Conservation (phyloP, 495 filamentous ascomycete species). For the Hypoxylon perforatum region DNA sequence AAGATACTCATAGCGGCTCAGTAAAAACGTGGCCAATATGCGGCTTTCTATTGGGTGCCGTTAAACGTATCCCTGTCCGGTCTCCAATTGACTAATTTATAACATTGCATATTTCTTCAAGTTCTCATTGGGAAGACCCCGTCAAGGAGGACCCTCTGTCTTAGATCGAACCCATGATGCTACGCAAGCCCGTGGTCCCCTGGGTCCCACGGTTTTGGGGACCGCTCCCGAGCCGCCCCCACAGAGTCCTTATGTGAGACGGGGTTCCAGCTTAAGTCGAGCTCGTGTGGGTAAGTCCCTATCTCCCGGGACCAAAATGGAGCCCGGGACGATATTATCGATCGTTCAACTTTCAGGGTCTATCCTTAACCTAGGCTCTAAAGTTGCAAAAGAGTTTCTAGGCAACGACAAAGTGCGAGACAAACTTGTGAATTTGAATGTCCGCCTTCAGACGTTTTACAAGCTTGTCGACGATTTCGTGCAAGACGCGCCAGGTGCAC, state of each 20-base stretch:
- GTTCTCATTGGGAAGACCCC: constrained; percentile 22
- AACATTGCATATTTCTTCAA: constrained; percentile 17
- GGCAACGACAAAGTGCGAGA: constrained; percentile 29
- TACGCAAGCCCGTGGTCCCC: constrained; percentile 2
- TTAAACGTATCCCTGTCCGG: constrained; percentile 20
- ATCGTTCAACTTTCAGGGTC: constrained; percentile 39
- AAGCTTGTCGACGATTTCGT: constrained; percentile 23
- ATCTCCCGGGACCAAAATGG: constrained; percentile 34
- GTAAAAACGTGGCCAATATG: constrained; percentile 28
- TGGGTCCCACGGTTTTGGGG: background rate
- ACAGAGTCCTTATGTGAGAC: constrained; percentile 39
- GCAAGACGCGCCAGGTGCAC: constrained; percentile 13
- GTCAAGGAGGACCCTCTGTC: constrained; percentile 14
- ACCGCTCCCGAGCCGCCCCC: constrained; percentile 27
- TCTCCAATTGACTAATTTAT: constrained; percentile 29
- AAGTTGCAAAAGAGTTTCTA: constrained; percentile 34
- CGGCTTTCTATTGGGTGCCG: constrained; percentile 22
- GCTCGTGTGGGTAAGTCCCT: constrained; percentile 27
- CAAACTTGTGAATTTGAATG: constrained; percentile 33
- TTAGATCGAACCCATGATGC: constrained; percentile 30
- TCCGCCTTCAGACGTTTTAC: constrained; percentile 31
- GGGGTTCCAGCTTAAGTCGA: constrained; percentile 28
- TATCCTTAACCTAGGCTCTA: constrained; percentile 28
- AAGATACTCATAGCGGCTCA: constrained; percentile 8
- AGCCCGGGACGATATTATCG: constrained; percentile 36